Base-by-base conservation (phyloP, 2,329 filamentous ascomycete genomes). In the Lachnellula subtilissima region DNA sequence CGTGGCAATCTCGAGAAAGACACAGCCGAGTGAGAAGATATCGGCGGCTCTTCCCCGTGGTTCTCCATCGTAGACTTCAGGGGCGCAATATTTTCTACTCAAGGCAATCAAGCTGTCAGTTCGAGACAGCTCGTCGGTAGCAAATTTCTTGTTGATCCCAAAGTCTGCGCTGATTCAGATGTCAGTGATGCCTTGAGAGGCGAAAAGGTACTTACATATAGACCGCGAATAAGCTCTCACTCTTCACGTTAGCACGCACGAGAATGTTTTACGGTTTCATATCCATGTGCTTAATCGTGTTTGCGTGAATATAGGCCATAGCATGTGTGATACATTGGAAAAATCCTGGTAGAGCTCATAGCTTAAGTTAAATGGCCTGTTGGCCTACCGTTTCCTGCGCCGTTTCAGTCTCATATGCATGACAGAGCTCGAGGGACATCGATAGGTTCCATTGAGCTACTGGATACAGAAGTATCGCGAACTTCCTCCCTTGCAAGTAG, bases 251-350 rank as follows among this genome's bases (percentile, higher is more conserved):
- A 6, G 14, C 14, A 17, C 37, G 37, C 37, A 40, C 37, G 4
- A 40, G 37, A 17, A 56, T 52, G 28, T 56, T 48, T 7, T 35
- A 19, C 4, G 54, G 54, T 19, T 56, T 56, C 35, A 56, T 56
- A 19, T 56, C 49, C 15, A 52, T 19, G 25, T 52, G 54, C 17
- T 56, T 56, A 1, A 28, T 45, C 7, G 43, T 39, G 9, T 28
- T 42, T 14, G 3, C 35, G 48, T 52, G 54, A n/a, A 52, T 37
- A 28, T 56, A 56, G 14, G 32, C 22, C 2, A 56, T 2, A 11
- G 49, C 54, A 12, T 48, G n/a, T 7, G 17, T 14, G 9, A 56
- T 15, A 43, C 49, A 56, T 8, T 35, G n/a, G 14, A 52, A 52
- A n/a, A 40, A 40, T 15, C 12, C 37, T 15, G 37, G 37, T n/a